phyloP scores from a whole-genome alignment of 108 stramenopile species.

The Tribonema minus region DNA sequence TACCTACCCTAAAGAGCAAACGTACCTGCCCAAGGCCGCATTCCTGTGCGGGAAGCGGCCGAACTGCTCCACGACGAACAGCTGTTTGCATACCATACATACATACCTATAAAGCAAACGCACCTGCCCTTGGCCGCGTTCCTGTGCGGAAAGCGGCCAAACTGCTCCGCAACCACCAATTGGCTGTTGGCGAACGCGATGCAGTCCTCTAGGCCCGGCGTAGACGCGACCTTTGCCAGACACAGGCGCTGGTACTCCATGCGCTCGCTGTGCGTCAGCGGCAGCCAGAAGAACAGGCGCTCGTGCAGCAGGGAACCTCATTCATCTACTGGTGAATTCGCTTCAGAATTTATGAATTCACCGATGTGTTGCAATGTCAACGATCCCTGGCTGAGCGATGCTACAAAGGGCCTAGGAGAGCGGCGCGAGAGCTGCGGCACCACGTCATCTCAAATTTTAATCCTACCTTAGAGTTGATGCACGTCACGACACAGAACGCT shows the following conservation, averaged over 20 bases:
- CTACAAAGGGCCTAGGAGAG: no score
- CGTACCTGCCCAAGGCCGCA: background rate
- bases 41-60: constrained; percentile 23
- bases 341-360: no score
- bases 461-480: no score
- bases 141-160: constrained; percentile 26
- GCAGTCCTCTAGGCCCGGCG: background rate
- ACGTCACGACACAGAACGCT: no score
- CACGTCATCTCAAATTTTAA: no score
- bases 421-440: no score
- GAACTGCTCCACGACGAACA: background rate
- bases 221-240: background rate
- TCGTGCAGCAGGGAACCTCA: no score
- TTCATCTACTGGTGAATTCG: no score
- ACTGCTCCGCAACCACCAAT: background rate
- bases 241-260: constrained; percentile 10
- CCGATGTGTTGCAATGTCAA: no score
- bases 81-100: background rate
- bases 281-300: constrained; percentile 23
- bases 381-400: no score
- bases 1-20: no score
- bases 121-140: background rate
- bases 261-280: constrained; percentile 34
- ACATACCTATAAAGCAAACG: no score
- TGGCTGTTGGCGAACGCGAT: background rate